Evolutionary conservation across 2,329 filamentous ascomycete species (phyloP).

Genomic region (Aspergillus aculeatus): DNA sequence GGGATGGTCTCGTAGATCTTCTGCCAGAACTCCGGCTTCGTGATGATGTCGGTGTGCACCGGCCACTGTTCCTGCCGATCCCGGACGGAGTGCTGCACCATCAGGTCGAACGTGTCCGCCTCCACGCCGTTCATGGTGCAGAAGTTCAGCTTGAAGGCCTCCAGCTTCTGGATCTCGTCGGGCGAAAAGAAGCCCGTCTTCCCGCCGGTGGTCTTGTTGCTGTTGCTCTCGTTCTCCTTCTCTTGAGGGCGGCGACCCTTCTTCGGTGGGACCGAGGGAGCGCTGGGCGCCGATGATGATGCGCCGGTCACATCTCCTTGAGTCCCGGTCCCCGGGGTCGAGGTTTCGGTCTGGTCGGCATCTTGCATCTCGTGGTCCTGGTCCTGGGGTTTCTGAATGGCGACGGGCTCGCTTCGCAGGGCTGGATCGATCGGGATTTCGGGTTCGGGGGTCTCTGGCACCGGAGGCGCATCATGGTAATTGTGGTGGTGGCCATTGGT

Average conservation of each 20-base stretch:
- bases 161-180: constrained; percentile 32
- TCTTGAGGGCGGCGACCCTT: constrained; percentile 10
- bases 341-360: neutral
- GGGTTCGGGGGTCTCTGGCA: neutral
- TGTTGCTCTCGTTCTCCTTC: neutral
- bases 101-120: constrained; percentile 27
- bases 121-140: constrained; percentile 30
- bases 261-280: neutral
- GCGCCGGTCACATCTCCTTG: neutral
- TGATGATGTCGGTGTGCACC: constrained; percentile 18
- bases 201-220: neutral
- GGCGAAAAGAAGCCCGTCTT: constrained; percentile 31
- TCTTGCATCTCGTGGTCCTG: neutral
- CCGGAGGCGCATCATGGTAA: neutral
- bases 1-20: constrained; percentile 37
- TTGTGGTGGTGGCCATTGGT: neutral
- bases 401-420: neutral
- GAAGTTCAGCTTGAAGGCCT: constrained; percentile 35
- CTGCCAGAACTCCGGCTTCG: constrained; percentile 38
- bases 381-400: neutral
- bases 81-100: constrained; percentile 37
- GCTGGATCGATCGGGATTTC: neutral
- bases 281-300: neutral
- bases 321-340: neutral
- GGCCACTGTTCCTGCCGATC: constrained; percentile 24